phyloP scores from a whole-genome alignment of 176 grass and related monocot species.

The Avena insularis region DNA sequence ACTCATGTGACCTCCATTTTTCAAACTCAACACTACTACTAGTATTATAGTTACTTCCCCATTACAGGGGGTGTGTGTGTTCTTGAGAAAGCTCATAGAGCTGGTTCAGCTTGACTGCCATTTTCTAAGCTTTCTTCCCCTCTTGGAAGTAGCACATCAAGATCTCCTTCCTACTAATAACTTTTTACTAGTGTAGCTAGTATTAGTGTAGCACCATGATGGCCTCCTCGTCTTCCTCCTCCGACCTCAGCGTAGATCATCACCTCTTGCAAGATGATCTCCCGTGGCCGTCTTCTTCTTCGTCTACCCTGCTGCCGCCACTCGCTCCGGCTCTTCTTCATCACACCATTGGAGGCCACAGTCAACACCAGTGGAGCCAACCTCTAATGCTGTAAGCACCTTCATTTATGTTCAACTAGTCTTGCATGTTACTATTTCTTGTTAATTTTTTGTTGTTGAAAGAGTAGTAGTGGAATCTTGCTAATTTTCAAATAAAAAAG shows the following conservation, averaged over 20 bases:
- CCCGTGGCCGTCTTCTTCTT: constrained; percentile 43
- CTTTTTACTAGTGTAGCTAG: constrained; percentile 43
- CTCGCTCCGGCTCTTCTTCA: constrained; percentile 39
- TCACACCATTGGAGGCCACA: constrained; percentile 34
- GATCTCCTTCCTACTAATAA: constrained; percentile 33
- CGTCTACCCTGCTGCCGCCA: background rate
- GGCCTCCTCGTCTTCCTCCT: constrained; percentile 62
- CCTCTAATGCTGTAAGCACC: constrained; percentile 45
- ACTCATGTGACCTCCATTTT: constrained; percentile 51
- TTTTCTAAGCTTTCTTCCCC: constrained; percentile 36
- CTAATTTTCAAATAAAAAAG: background rate
- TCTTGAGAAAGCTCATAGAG: constrained; percentile 52
- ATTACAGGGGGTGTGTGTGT: constrained; percentile 39
- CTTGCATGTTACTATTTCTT: background rate
- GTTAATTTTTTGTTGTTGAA: background rate
- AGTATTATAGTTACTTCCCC: constrained; percentile 30
- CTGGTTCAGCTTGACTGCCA: constrained; percentile 17
- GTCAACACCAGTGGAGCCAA: constrained; percentile 43
- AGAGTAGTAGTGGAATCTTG: background rate
- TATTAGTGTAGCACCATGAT: constrained; percentile 43
- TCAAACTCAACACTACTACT: constrained; percentile 39
- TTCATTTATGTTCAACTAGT: background rate
- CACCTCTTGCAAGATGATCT: constrained; percentile 53
- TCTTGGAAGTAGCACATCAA: constrained; percentile 57
- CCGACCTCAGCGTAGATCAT: constrained; percentile 43